Percentiles rank a stretch among this genome's conserved stretches.
Evolutionary conservation across 768 basidiomycete species (phyloP).

Genomic region (Boletales sp.): DNA sequence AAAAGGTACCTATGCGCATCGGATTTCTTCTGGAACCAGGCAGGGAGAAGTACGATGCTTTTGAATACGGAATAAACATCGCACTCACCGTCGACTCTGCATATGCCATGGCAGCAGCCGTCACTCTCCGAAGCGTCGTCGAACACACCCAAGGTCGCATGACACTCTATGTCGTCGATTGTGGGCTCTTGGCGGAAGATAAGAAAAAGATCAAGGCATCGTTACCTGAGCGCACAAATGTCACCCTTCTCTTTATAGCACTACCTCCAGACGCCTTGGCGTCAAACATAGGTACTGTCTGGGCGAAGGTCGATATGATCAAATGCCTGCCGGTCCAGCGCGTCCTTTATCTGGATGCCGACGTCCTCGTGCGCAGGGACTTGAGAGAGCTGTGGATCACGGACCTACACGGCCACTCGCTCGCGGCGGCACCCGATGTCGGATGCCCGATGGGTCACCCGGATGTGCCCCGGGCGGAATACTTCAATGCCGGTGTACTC

Average conservation of each 20-base stretch:
- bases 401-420: constrained; percentile 37
- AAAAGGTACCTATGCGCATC: constrained; percentile 49
- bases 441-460: constrained; percentile 48
- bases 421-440: constrained; percentile 48
- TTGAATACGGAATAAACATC: constrained; percentile 48
- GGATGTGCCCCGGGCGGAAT: constrained; percentile 29
- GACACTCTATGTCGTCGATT: constrained; percentile 49
- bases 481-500: constrained; percentile 58
- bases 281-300: constrained; percentile 30
- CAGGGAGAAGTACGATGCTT: constrained; percentile 12
- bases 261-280: constrained; percentile 32
- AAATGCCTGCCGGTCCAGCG: constrained; percentile 45
- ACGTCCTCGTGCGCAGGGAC: constrained; percentile 43
- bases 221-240: constrained; percentile 22
- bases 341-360: constrained; percentile 51
- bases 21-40: constrained; percentile 37
- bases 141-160: constrained; percentile 36
- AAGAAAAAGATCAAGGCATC: constrained; percentile 31
- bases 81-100: constrained; percentile 40
- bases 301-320: constrained; percentile 53
- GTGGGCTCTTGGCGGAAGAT: constrained; percentile 38
- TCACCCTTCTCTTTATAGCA: constrained; percentile 42
- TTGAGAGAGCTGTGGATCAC: constrained; percentile 43
- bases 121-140: constrained; percentile 42
- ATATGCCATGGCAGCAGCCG: constrained; percentile 48